Percentiles rank a stretch among this genome's conserved stretches.
Evolutionary conservation across 306 rosid species (phyloP).

Genomic region (Rubus idaeus): DNA sequence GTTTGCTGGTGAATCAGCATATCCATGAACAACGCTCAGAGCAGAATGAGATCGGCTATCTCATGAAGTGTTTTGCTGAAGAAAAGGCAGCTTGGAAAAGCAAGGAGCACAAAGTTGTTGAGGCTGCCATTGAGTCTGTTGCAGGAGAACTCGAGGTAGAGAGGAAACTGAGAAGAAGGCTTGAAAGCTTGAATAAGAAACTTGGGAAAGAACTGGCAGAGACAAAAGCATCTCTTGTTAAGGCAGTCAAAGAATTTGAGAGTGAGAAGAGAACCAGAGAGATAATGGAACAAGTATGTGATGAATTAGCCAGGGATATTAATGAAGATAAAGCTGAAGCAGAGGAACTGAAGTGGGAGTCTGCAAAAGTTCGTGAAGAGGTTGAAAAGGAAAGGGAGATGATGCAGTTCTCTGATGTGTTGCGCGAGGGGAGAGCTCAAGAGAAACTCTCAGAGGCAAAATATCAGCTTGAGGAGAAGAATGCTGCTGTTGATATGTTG

Average conservation of each 20-base stretch:
- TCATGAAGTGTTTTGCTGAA: constrained; percentile 89
- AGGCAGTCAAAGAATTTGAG: constrained; percentile 82
- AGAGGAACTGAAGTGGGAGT: constrained; percentile 55
- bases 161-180: constrained; percentile 78
- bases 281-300: constrained; percentile 78
- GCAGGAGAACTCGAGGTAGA: constrained; percentile 91
- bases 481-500: constrained; percentile 74
- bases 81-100: constrained; percentile 93
- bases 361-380: constrained; percentile 58
- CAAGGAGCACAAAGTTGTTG: constrained; percentile 78
- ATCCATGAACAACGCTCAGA: constrained; percentile 88
- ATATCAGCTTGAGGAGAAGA: constrained; percentile 73
- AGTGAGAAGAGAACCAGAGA: constrained; percentile 94
- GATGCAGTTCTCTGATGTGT: constrained; percentile 64
- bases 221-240: constrained; percentile 80
- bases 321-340: constrained; percentile 65
- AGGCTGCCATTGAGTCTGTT: constrained; percentile 96
- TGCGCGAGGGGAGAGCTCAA: constrained; percentile 76
- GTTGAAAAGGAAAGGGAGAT: constrained; percentile 75
- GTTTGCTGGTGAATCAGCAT: constrained; percentile 84
- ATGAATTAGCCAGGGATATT: constrained; percentile 74
- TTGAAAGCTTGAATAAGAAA: constrained; percentile 92
- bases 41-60: constrained; percentile 69
- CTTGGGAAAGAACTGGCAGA: constrained; percentile 88
- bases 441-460: constrained; percentile 68